Evolutionary conservation across 2,329 filamentous ascomycete species (phyloP).

Genomic region (Malbranchea zuffiana): DNA sequence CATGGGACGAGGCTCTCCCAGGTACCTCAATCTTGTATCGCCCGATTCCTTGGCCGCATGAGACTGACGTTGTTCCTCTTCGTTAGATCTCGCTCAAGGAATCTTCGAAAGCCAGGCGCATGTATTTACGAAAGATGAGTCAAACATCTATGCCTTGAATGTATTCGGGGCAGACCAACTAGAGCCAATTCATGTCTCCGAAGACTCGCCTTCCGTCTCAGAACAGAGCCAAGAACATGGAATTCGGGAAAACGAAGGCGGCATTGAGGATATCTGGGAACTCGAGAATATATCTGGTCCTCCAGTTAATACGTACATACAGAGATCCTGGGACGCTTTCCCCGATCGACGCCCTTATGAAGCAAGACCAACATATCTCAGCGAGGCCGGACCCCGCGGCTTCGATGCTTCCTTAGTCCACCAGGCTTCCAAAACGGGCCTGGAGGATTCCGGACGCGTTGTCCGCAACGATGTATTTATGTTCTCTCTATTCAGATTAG

Average conservation of each 20-base stretch:
- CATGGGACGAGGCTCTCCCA: conserved; percentile 27
- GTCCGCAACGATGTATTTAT: conserved; percentile 31
- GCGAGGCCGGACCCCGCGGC: conserved; percentile 31
- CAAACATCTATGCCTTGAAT: conserved; percentile 25
- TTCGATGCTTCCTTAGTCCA: conserved; percentile 31
- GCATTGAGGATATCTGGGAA: conserved; percentile 28
- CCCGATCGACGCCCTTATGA: conserved; percentile 23
- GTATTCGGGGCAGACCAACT: conserved; percentile 22
- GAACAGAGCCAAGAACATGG: conserved; percentile 17
- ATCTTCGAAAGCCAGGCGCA: conserved; percentile 19
- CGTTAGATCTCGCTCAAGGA: conserved; percentile 19
- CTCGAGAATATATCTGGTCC: conserved; percentile 19
- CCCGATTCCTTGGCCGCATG: neutral
- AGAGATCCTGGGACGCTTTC: conserved; percentile 36
- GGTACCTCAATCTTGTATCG: conserved; percentile 19
- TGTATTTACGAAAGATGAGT: conserved; percentile 18
- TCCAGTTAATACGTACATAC: conserved; percentile 12
- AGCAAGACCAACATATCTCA: conserved; percentile 32
- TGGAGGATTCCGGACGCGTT: conserved; percentile 22
- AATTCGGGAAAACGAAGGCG: conserved; percentile 15
- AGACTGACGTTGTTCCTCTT: neutral
- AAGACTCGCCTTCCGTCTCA: conserved; percentile 15
- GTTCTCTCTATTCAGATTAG: conserved; percentile 31
- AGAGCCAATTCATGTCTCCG: conserved; percentile 16
- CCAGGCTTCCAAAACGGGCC: conserved; percentile 16